These are phyloP conservation scores for Fusarium dlaminii DNA, from an alignment of 2,329 filamentous ascomycete species.

Conservation along the genomic window DNA sequence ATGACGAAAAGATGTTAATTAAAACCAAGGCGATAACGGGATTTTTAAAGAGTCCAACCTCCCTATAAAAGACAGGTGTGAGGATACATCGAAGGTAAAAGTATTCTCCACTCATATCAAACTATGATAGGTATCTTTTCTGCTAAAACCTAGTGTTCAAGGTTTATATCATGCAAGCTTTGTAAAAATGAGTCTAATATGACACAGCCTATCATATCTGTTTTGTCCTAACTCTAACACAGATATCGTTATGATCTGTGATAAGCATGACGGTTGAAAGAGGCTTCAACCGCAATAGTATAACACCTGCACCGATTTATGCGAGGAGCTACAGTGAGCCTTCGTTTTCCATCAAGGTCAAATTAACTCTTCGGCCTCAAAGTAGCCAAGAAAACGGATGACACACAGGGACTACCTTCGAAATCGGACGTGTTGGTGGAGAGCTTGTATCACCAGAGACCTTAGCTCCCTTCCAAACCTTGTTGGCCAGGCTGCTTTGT, in stretches of 20 bases:
- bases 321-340: fast-evolving
- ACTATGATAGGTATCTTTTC: fast-evolving
- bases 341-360: background rate
- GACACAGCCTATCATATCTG: no score
- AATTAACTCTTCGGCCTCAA: background rate
- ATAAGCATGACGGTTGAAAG: fast-evolving
- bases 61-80: no score
- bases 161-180: no score
- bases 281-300: background rate
- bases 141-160: background rate
- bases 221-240: no score
- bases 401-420: background rate
- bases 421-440: no score
- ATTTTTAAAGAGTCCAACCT: background rate
- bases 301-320: background rate
- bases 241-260: background rate
- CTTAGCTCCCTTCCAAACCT: background rate
- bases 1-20: no score
- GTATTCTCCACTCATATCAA: background rate
- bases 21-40: background rate
- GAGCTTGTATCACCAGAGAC: background rate
- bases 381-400: fast-evolving
- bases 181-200: fast-evolving
- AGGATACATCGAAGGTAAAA: background rate
- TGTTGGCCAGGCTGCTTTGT: background rate